Evolutionary conservation across 2,329 filamentous ascomycete species (phyloP), one percentile per base, ranked within the genome.

Genomic region (Pseudopithomyces chartarum): DNA sequence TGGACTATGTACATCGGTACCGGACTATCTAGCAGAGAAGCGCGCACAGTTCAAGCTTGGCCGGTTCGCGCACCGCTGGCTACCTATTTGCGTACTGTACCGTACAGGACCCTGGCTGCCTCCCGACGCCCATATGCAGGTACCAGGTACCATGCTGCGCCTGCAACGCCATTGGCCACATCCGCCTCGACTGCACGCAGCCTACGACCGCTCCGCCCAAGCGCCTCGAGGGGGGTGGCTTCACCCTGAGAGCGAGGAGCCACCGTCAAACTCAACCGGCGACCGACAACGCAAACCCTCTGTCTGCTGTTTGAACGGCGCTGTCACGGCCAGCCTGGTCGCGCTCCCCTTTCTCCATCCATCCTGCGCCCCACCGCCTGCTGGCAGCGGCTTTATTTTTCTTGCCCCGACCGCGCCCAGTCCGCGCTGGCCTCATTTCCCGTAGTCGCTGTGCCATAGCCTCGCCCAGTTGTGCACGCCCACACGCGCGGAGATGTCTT

Each of bases 361-460:
- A 39, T 42, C 48, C 54, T 36, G 46, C 13, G 51, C 51, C 39
- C 26, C 50, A 39, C 50, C 50, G 40, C 54, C 56, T 43, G 54
- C 45, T 49, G 34, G 33, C 59, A 58, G 50, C 51, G 45, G 55
- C 62, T 61, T 60, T 44, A 54, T 51, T 57, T n/a, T 64, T 51
- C 51, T 54, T 46, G 57, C 61, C 56, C 61, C 49, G 38, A 49
- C 52, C 40, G 54, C 46, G 33, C 54, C 51, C 46, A 40, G 52
- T 47, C 62, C 57, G 59, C 60, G 64, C 60, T 46, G 57, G 50
- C 63, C 57, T 72, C 69, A 73, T 72, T 72, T 73, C 70, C 66
- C 66, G 58, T 59, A 45, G 49, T 58, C 63, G 62, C 63, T 55
- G 47, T 54, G 56, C 59, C 64, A 62, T 63, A 65, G 64, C 67